Evolutionary conservation across 2,329 filamentous ascomycete genomes (phyloP), one percentile per base, ranked within the genome.

Genomic region (Calycina herbarum): DNA sequence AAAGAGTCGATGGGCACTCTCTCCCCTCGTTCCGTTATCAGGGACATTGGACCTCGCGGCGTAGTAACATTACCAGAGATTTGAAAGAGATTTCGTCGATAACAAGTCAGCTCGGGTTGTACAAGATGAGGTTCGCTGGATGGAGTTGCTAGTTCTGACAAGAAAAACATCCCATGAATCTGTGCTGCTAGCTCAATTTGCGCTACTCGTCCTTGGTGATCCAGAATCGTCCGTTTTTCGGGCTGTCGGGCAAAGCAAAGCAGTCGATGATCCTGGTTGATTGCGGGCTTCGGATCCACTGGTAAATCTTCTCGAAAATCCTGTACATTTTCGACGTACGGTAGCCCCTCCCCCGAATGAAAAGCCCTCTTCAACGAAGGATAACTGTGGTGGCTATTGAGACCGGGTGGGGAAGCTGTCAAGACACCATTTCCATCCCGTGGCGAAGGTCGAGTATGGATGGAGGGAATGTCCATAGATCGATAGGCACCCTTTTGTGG

Each of bases 71-170:
- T 93, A 65, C 94, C 94, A 67, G 93, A 96, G 74, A 97, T 96
- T 78, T 97, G 94, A 78, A 98, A 98, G 59, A 98, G 82, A 76
- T 98, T 98, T 59, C 94, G 88, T 70, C 94, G 90, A 79, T 98
- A 98, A 83, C 94, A 98, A 2, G 94, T 98, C 76, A 98, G 79
- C 79, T 98, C 94, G 62, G 87, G 92, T 75, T 91, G 89, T 64
- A 78, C 78, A 13, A 79, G 77, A 35, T 72, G 62, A 66, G 84
- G 85, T 70, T 89, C 86, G 70, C 77, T 82, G 63, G 82, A 80
- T 67, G 83, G 70, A 17, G 73, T 72, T 40, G 74, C 71, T 62
- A 75, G 68, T 76, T 94, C 91, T 35, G 91, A 93, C 38, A 94
- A 82, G 77, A 94, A 94, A 81, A 94, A 94, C 91, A 94, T 94